phyloP scores from a whole-genome alignment of 2,329 filamentous ascomycete species.

The Ceratocystiopsis brevicomis region DNA sequence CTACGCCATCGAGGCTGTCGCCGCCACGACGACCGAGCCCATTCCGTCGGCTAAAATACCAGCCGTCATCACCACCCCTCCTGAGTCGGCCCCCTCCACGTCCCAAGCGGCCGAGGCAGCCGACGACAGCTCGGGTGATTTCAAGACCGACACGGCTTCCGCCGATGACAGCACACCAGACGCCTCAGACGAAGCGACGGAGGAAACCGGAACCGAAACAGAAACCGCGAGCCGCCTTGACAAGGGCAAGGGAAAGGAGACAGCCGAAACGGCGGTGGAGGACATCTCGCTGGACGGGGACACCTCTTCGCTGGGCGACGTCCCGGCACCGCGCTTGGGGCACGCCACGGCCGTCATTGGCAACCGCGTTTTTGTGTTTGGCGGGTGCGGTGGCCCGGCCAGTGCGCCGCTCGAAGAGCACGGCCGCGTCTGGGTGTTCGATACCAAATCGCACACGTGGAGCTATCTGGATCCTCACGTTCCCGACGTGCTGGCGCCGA shows the following conservation, averaged over 20 bases:
- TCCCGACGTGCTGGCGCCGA: slow-evolving; percentile 19
- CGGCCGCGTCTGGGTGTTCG: slow-evolving; percentile 60
- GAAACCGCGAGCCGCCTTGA: neutral
- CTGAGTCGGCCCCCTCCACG: slow-evolving; percentile 7
- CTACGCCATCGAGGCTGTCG: slow-evolving; percentile 31
- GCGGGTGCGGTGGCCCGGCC: slow-evolving; percentile 51
- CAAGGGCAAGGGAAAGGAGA: slow-evolving; percentile 19
- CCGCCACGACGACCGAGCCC: neutral
- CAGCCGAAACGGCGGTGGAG: neutral
- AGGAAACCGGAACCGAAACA: slow-evolving; percentile 10
- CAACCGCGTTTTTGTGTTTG: slow-evolving; percentile 60
- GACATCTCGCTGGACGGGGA: slow-evolving; percentile 4
- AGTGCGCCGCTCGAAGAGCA: slow-evolving; percentile 55
- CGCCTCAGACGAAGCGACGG: slow-evolving; percentile 9
- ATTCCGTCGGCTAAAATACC: slow-evolving; percentile 12
- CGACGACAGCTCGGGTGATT: too few species aligned
- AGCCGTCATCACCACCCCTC: slow-evolving; percentile 7
- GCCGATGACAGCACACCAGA: too few species aligned
- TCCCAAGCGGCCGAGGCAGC: too few species aligned
- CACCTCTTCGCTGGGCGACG: slow-evolving; percentile 22
- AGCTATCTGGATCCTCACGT: slow-evolving; percentile 37
- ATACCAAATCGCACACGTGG: slow-evolving; percentile 48
- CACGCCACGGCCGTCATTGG: slow-evolving; percentile 51
- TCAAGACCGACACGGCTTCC: too few species aligned
- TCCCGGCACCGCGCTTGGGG: slow-evolving; percentile 53